Evolutionary conservation across 306 rosid species (phyloP).

Genomic region (Oemleria cerasiformis): DNA sequence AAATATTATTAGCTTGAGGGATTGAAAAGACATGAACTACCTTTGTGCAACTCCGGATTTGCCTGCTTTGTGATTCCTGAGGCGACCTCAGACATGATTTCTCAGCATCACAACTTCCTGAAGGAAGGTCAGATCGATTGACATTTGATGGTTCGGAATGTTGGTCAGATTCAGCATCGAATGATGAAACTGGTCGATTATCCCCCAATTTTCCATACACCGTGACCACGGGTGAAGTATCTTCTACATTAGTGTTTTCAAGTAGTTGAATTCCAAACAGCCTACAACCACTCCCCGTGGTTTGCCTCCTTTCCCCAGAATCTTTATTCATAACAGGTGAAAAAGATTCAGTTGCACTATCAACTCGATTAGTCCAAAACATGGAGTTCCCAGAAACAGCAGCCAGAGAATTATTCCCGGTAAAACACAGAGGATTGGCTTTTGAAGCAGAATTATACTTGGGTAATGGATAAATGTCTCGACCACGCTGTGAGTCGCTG

Average conservation of each 20-base stretch:
- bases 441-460: conserved; percentile 57
- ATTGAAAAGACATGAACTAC: conserved; percentile 30
- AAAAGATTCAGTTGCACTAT: conserved; percentile 55
- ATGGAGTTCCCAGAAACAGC: conserved; percentile 57
- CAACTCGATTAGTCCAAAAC: conserved; percentile 67
- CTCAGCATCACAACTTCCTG: conserved; percentile 88
- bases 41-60: conserved; percentile 97
- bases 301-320: conserved; percentile 62
- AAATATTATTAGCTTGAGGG: neutral
- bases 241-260: conserved; percentile 59
- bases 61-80: conserved; percentile 80
- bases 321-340: conserved; percentile 56
- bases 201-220: conserved; percentile 51
- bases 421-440: conserved; percentile 55
- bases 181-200: conserved; percentile 44
- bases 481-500: conserved; percentile 60
- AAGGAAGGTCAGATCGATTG: conserved; percentile 75
- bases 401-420: conserved; percentile 56
- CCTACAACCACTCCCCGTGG: conserved; percentile 70
- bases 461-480: conserved; percentile 58
- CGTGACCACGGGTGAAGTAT: conserved; percentile 41
- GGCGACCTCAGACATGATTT: conserved; percentile 81
- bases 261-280: conserved; percentile 87
- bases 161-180: conserved; percentile 76
- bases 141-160: conserved; percentile 87